Evolutionary conservation across 805 yeast species (phyloP), one percentile per base, ranked within the genome.

Genomic region (Myxozyma kluyveri): DNA sequence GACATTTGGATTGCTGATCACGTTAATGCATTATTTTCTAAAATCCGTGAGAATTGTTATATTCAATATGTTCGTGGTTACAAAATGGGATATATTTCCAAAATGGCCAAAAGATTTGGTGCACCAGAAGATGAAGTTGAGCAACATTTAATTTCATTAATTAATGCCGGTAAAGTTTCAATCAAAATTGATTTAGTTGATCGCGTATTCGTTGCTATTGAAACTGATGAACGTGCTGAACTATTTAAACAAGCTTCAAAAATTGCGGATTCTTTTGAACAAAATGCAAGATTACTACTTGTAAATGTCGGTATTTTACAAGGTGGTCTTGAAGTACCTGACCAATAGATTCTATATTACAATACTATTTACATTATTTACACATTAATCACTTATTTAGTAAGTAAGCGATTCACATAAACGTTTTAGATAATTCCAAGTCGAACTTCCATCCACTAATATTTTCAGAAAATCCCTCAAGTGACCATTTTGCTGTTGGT

Each of bases 401-500:
- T 29, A 40, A 23, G 37, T 17, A 2, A 19, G 14, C 4, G 14
- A 22, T 26, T 2, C 31, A 42, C 33, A 29, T 29, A 9, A 29
- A 9, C 9, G 9, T 14, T 14, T 29, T 29, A 9, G 44, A 24
- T 6, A 17, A 29, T 35, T 38, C 40, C 27, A 23, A 35, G n/a
- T 43, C 48, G n/a, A 22, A 37, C 4, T 40, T 24, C 56, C 56
- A 51, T 10, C 48, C 38, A 21, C 45, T 45, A 3, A 45, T 42
- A 5, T 36, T 37, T 7, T 31, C 38, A 3, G 41, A 6, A 24
- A 46, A 39, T 3, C 23, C 27, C 22, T 54, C 57, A 19, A 54
- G 19, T 9, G 39, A 31, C 99, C 99, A 91, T 68, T 82, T 87
- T 42, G 88, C 72, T 1, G 80, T 72, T 1, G 96, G 95, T n/a